phyloP scores from a whole-genome alignment of 805 yeast species.

The Candida yuanshanica region DNA sequence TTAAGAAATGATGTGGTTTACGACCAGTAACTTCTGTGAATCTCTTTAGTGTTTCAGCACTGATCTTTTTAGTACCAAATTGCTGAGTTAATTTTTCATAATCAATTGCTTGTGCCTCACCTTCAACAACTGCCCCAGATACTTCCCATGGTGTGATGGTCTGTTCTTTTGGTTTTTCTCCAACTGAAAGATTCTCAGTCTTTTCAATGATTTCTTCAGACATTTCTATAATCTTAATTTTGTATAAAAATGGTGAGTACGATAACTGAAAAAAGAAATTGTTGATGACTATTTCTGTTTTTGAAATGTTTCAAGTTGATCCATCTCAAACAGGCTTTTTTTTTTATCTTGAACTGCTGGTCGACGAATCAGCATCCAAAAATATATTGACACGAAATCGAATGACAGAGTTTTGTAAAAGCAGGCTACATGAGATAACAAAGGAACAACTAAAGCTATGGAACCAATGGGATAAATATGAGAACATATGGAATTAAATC shows the following conservation, averaged over 20 bases:
- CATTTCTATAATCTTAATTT: constrained; percentile 1
- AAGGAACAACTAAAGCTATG: no score
- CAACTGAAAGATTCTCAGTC: constrained; percentile 3
- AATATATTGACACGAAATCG: no score
- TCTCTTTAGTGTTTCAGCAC: constrained; percentile 64
- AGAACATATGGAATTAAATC: no score
- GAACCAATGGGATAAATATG: no score
- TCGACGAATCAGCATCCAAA: no score
- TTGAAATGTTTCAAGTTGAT: no score
- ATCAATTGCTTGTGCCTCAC: constrained; percentile 85
- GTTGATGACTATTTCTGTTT: neutral
- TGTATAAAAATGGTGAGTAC: neutral
- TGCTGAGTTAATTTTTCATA: constrained; percentile 81
- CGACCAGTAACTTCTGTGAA: constrained; percentile 82
- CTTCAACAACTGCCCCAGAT: constrained; percentile 96
- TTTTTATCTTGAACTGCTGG: no score
- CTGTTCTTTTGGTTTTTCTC: constrained; percentile 11
- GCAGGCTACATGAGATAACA: no score
- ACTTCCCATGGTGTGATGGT: constrained; percentile 96
- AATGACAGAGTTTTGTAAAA: no score
- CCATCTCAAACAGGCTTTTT: no score
- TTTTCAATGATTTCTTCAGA: constrained; percentile 5
- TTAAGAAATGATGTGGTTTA: constrained; percentile 83
- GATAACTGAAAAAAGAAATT: neutral
- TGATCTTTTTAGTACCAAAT: constrained; percentile 79